Evolutionary conservation across 768 basidiomycete genomes (phyloP).

Genomic region (Myochromella boudieri): DNA sequence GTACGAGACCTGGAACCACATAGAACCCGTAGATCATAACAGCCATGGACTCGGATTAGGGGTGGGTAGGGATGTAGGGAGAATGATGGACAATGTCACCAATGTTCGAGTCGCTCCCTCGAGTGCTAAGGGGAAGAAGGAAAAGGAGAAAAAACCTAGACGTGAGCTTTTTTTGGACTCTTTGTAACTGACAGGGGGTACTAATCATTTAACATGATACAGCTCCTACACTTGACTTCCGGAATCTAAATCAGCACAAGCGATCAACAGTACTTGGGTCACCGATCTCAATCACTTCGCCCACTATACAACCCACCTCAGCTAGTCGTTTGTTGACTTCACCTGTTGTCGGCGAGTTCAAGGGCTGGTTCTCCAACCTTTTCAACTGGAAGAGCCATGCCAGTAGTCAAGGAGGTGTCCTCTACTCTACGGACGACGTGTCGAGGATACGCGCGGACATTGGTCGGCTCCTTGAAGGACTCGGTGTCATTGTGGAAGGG

Average conservation of each 20-base stretch:
- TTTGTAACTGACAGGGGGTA: slow-evolving; percentile 2
- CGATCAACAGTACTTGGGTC: slow-evolving; percentile 49
- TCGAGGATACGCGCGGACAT: slow-evolving; percentile 64
- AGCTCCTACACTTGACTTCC: slow-evolving; percentile 62
- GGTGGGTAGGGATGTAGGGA: slow-evolving; percentile 36
- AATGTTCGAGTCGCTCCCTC: slow-evolving; percentile 26
- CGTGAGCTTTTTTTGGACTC: slow-evolving; percentile 41
- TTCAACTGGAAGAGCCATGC: slow-evolving; percentile 85
- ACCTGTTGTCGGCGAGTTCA: slow-evolving; percentile 81
- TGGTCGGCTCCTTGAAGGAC: slow-evolving; percentile 57
- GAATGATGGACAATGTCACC: slow-evolving; percentile 54
- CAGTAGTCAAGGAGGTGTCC: slow-evolving; percentile 34
- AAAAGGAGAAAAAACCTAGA: slow-evolving; percentile 47
- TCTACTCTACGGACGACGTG: slow-evolving; percentile 59
- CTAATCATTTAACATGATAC: slow-evolving; percentile 8
- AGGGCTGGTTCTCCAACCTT: slow-evolving; percentile 93
- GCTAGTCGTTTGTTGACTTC: slow-evolving; percentile 47
- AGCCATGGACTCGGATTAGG: slow-evolving; percentile 31
- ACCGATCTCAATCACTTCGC: slow-evolving; percentile 43
- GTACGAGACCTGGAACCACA: slow-evolving; percentile 40
- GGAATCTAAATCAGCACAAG: slow-evolving; percentile 43
- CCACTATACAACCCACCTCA: slow-evolving; percentile 33
- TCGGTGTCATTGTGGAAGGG: slow-evolving; percentile 57
- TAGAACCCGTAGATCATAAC: slow-evolving; percentile 30
- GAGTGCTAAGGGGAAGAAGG: slow-evolving; percentile 36